Percentiles rank a stretch among this genome's conserved stretches.
Conservation (phyloP, 352 stramenopile genomes). For the Phytopythium oedochilum region DNA sequence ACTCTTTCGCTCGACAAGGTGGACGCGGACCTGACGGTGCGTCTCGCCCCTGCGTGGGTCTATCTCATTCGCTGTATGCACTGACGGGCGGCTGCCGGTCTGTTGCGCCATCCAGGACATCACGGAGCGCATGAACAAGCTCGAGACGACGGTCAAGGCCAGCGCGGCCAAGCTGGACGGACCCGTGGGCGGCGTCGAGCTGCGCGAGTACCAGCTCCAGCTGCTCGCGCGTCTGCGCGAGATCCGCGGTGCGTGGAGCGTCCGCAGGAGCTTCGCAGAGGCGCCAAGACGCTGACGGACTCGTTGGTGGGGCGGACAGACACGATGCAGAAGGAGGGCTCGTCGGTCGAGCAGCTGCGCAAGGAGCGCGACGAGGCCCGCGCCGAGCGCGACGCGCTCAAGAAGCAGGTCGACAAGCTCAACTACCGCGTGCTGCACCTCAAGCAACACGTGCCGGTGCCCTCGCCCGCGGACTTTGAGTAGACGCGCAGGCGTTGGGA, state of each 20-base stretch:
- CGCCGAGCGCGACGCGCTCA: constrained; percentile 47
- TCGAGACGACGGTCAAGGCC: constrained; percentile 37
- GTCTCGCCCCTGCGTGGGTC: neutral
- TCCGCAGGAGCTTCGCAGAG: neutral
- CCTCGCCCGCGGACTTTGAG: constrained; percentile 18
- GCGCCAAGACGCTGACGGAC: too few relatives aligned
- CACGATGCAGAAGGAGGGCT: constrained; percentile 58
- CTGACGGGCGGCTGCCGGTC: neutral
- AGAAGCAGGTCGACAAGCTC: constrained; percentile 77
- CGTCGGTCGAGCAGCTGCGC: constrained; percentile 53
- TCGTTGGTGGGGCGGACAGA: too few relatives aligned
- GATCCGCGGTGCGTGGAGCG: constrained; percentile 43
- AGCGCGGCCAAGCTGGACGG: constrained; percentile 37
- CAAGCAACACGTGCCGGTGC: constrained; percentile 59
- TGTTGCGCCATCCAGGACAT: constrained; percentile 23
- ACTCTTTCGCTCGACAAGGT: constrained; percentile 25
- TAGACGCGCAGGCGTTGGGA: neutral
- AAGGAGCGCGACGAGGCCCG: constrained; percentile 56
- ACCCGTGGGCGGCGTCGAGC: constrained; percentile 51
- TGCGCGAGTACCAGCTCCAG: constrained; percentile 66
- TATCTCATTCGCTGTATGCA: neutral
- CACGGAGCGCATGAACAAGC: constrained; percentile 34
- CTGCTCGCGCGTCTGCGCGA: constrained; percentile 53
- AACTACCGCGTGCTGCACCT: constrained; percentile 77
- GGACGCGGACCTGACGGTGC: constrained; percentile 25